phyloP scores from a whole-genome alignment of 805 yeast genomes.

The Kodamaea jinghongensis region DNA sequence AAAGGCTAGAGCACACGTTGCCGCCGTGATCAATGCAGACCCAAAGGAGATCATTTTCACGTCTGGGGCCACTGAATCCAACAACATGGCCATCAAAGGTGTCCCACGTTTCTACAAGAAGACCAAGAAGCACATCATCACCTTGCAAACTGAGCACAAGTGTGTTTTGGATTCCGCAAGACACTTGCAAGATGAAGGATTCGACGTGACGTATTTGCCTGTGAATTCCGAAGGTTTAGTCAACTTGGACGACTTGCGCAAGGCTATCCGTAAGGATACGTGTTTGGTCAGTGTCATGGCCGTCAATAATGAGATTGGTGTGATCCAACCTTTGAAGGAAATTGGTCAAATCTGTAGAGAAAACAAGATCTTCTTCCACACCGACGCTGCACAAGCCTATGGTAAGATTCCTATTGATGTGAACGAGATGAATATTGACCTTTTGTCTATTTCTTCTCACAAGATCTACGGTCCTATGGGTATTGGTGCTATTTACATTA shows the following conservation, averaged over 20 bases:
- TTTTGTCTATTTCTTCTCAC: conserved; percentile 92
- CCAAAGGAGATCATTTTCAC: conserved; percentile 96
- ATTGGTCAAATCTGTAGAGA: conserved; percentile 85
- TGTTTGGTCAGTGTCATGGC: conserved; percentile 91
- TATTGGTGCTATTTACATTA: conserved; percentile 88
- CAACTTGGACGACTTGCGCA: conserved; percentile 71
- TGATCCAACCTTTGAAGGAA: conserved; percentile 91
- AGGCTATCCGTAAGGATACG: conserved; percentile 87
- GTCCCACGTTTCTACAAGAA: conserved; percentile 89
- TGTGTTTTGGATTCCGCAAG: conserved; percentile 98
- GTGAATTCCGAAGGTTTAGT: conserved; percentile 80
- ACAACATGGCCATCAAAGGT: conserved; percentile 94
- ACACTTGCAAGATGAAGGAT: conserved; percentile 93
- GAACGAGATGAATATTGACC: conserved; percentile 87
- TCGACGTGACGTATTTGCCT: conserved; percentile 89
- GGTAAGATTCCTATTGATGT: conserved; percentile 94
- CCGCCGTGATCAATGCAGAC: conserved; percentile 84
- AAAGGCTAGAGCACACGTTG: conserved; percentile 77
- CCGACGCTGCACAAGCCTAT: conserved; percentile 96
- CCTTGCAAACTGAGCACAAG: conserved; percentile 96
- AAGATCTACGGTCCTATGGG: conserved; percentile 98
- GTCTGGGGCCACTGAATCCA: conserved; percentile 96
- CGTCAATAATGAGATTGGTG: conserved; percentile 97
- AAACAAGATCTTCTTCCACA: conserved; percentile 91
- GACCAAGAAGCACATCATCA: conserved; percentile 89